Conservation (phyloP, 139 green algal genomes). For the Chlamydomonas incerta region DNA sequence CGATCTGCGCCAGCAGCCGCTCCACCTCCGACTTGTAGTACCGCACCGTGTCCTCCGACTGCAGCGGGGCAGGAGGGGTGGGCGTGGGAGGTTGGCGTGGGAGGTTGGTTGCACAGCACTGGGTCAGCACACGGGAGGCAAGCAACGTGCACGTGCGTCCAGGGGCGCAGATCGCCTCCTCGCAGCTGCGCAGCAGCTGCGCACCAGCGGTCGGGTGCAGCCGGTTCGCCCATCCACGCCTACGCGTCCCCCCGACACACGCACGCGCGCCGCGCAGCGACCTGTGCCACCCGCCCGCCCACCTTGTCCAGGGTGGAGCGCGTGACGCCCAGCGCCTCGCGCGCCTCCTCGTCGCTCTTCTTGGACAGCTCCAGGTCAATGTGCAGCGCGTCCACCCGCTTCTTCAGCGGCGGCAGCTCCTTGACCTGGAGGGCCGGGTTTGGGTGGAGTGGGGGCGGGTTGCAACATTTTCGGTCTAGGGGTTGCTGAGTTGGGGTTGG, state of each 20-base stretch:
- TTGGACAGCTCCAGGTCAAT: not conserved
- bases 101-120: too few species aligned
- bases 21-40: constrained; percentile 42
- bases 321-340: not conserved
- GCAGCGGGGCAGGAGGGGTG: not conserved
- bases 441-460: not conserved
- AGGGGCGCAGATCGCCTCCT: too few species aligned
- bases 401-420: constrained; percentile 35
- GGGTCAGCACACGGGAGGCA: too few species aligned
- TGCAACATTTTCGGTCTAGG: too few species aligned
- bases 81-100: not conserved
- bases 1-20: not conserved
- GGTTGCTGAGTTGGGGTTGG: too few species aligned
- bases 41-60: constrained; percentile 17
- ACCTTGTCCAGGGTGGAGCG: constrained; percentile 1
- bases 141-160: too few species aligned
- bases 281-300: not conserved
- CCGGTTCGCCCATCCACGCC: too few species aligned
- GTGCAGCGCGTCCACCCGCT: constrained; percentile 23
- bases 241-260: not conserved
- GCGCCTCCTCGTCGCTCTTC: constrained; percentile 2
- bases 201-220: too few species aligned
- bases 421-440: not conserved
- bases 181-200: too few species aligned
- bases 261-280: too few species aligned